phyloP scores from a whole-genome alignment of 768 basidiomycete genomes.

The Lactarius pseudohatsudake region DNA sequence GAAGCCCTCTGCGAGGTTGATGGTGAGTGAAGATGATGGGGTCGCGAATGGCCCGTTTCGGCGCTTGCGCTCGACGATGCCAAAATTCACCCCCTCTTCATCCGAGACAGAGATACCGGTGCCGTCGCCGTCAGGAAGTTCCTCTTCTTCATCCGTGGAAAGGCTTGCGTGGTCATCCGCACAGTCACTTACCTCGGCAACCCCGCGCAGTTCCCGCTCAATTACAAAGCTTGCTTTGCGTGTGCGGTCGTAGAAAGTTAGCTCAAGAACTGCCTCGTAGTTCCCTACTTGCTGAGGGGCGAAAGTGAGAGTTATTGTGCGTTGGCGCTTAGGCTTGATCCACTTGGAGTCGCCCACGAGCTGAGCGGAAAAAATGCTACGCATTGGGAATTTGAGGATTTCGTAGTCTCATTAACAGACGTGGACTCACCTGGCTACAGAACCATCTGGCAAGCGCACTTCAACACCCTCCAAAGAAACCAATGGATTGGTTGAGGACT shows the following conservation, averaged over 20 bases:
- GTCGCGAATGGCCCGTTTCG: conserved; percentile 30
- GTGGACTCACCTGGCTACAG: conserved; percentile 5
- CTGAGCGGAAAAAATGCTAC: conserved; percentile 18
- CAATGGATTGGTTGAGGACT: not conserved
- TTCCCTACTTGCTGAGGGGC: conserved; percentile 12
- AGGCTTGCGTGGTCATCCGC: not conserved
- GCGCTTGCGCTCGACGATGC: conserved; percentile 44
- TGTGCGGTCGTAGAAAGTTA: conserved; percentile 8
- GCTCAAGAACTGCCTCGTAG: conserved; percentile 20
- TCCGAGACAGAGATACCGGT: conserved; percentile 39
- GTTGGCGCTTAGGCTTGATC: conserved; percentile 5
- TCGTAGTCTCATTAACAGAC: not conserved
- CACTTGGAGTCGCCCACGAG: conserved; percentile 1
- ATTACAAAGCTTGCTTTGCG: conserved; percentile 14
- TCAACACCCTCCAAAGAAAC: conserved; percentile 9
- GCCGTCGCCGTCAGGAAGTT: conserved; percentile 47
- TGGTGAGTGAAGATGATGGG: conserved; percentile 22
- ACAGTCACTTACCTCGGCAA: not conserved
- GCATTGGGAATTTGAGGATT: not conserved
- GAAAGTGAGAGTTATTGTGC: conserved; percentile 11
- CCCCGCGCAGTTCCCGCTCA: conserved; percentile 10
- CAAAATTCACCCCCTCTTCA: conserved; percentile 48
- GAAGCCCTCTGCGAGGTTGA: conserved; percentile 17
- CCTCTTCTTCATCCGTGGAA: conserved; percentile 17
- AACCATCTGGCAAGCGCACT: conserved; percentile 3